phyloP scores from a whole-genome alignment of 2,329 filamentous ascomycete species.

The Colletotrichum falcatum region DNA sequence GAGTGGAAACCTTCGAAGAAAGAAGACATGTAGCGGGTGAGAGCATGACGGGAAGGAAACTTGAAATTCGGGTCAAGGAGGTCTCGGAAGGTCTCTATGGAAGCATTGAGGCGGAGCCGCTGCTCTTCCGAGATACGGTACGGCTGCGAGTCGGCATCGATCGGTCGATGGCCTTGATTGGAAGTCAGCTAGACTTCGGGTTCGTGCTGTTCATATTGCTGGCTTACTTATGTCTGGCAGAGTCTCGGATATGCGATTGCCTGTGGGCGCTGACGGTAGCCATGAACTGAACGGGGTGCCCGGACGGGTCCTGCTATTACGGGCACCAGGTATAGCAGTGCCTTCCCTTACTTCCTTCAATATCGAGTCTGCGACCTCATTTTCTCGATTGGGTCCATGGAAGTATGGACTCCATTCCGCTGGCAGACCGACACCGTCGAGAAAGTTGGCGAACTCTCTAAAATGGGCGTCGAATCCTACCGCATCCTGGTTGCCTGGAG shows the following conservation, averaged over 20 bases:
- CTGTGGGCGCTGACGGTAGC: slow-evolving; percentile 52
- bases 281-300: slow-evolving; percentile 54
- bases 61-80: slow-evolving; percentile 48
- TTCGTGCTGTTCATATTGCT: background rate
- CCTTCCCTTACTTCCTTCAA: slow-evolving; percentile 40
- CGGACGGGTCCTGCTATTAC: slow-evolving; percentile 42
- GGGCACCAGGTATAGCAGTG: slow-evolving; percentile 29
- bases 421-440: slow-evolving; percentile 53
- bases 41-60: slow-evolving; percentile 52
- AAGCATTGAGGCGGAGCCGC: slow-evolving; percentile 44
- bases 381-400: slow-evolving; percentile 44
- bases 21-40: slow-evolving; percentile 52
- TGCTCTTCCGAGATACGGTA: slow-evolving; percentile 51
- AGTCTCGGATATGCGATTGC: slow-evolving; percentile 45
- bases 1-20: slow-evolving; percentile 54
- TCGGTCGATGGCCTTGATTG: slow-evolving; percentile 36
- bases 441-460: slow-evolving; percentile 53
- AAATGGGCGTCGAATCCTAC: slow-evolving; percentile 50
- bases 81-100: slow-evolving; percentile 46
- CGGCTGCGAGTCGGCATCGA: slow-evolving; percentile 41
- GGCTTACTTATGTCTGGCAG: slow-evolving; percentile 43
- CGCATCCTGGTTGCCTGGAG: slow-evolving; percentile 25
- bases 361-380: slow-evolving; percentile 44
- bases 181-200: background rate
- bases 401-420: slow-evolving; percentile 55